phyloP scores from a whole-genome alignment of 768 basidiomycete genomes.

The Polyporus arcularius region DNA sequence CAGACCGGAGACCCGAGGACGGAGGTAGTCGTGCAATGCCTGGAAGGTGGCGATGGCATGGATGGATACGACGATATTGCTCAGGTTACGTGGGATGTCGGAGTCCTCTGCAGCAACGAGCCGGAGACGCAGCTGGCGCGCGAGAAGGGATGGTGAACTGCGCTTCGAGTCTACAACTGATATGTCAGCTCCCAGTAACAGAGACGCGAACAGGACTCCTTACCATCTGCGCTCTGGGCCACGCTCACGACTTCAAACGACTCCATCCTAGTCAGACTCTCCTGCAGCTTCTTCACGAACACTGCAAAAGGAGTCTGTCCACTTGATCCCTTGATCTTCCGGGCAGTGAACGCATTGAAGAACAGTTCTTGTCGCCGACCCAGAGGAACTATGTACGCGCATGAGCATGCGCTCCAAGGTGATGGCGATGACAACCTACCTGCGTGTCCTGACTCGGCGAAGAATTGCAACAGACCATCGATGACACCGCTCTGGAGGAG shows the following conservation, averaged over 20 bases:
- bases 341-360: constrained; percentile 72
- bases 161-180: constrained; percentile 76
- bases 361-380: constrained; percentile 74
- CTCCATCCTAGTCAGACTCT: constrained; percentile 93
- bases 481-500: constrained; percentile 92
- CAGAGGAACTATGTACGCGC: constrained; percentile 51
- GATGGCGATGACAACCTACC: constrained; percentile 43
- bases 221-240: constrained; percentile 79
- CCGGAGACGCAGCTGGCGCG: constrained; percentile 86
- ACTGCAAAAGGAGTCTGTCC: constrained; percentile 65
- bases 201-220: constrained; percentile 23
- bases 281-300: constrained; percentile 94
- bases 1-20: constrained; percentile 82
- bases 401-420: background rate
- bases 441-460: constrained; percentile 55
- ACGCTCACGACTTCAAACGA: constrained; percentile 94
- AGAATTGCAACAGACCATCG: constrained; percentile 80
- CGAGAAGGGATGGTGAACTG: constrained; percentile 88
- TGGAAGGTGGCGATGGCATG: constrained; percentile 99
- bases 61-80: constrained; percentile 94
- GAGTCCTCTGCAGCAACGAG: constrained; percentile 88
- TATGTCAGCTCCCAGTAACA: background rate
- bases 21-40: constrained; percentile 93
- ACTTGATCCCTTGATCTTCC: constrained; percentile 45
- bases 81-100: constrained; percentile 82